A percentile compares a stretch with the other conserved stretches of the same genome.
These are phyloP conservation scores for Colletotrichum karsti DNA, from an alignment of 2,329 filamentous ascomycete species.

Conservation along the genomic window DNA sequence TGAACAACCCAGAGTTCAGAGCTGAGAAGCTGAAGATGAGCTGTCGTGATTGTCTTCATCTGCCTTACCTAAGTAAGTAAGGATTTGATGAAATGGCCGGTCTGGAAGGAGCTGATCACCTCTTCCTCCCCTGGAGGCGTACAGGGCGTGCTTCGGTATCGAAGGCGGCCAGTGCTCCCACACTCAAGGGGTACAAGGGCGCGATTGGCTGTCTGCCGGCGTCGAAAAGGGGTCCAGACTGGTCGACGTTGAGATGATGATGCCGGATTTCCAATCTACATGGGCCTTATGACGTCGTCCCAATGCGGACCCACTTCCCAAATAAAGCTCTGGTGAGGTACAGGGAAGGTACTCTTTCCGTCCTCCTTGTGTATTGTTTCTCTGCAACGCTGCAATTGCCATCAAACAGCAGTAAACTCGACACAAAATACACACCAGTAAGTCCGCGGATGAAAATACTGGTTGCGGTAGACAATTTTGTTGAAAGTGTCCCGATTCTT, in stretches of 20 bases:
- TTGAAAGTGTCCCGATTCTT: not conserved
- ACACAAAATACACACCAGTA: not conserved
- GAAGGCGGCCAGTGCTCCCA: constrained; percentile 1
- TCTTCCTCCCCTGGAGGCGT: not conserved
- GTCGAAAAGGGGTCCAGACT: constrained; percentile 26
- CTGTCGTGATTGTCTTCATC: too few relatives aligned
- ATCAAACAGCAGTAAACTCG: not conserved
- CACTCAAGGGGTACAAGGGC: not conserved
- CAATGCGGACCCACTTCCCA: constrained; percentile 11
- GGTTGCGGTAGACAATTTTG: too few relatives aligned
- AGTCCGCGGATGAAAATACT: too few relatives aligned
- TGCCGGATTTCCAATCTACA: constrained; percentile 22
- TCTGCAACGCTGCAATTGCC: not conserved
- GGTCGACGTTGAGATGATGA: constrained; percentile 23
- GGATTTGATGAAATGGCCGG: too few relatives aligned
- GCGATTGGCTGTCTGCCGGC: constrained; percentile 10
- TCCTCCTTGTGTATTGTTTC: not conserved
- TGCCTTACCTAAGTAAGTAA: too few relatives aligned
- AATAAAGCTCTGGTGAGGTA: constrained; percentile 11
- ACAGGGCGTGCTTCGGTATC: not conserved
- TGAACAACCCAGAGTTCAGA: too few relatives aligned
- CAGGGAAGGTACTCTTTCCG: constrained; percentile 6
- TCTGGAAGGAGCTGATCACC: too few relatives aligned
- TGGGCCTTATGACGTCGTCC: constrained; percentile 23
- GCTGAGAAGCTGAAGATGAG: too few relatives aligned